Base-by-base conservation (phyloP, 768 basidiomycete genomes). In the Sporobolomyces pararoseus region DNA sequence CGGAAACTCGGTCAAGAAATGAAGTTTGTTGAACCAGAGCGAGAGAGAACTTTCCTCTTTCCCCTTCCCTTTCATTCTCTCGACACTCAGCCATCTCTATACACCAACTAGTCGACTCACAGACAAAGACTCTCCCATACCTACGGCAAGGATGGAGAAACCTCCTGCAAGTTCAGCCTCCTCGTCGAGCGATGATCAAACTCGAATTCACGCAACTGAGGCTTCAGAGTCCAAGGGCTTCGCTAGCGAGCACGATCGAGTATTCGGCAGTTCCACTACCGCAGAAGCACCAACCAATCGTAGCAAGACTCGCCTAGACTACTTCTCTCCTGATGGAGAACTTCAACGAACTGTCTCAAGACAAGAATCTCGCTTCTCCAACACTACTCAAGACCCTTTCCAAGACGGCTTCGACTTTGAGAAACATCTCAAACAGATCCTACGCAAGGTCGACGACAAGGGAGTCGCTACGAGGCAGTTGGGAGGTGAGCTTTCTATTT, bases 341-440 rank as follows among this genome's bases (percentile, higher is more conserved):
- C 60, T 67, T 10, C 60, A 66, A 32, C 32, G 66, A 19, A 39
- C 21, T 1, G 58, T 72, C 31, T 72, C 71, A 5, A 66, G 71
- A 23, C 57, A 67, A 50, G 34, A 65, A 29, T 46, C 51, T 7
- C 63, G 69, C 35, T 2, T 27, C 29, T 35, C 71, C 31, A 63
- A 53, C 19, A 60, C 44, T 12, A 73, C 71, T 5, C 66, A 72
- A n/a, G 64, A 72, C 37, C 63, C 63, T 16, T 42, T 29, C 1
- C 52, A 53, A 12, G 67, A 68, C n/a, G 72, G 68, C 27, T 74
- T 74, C 25, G 68, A 70, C 42, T 74, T 67, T 25, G 61, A 67
- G 66, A 42, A 62, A 63, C 72, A 74, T 32, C 59, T 74, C 3
- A 58, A 50, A 21, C 72, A 74, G 49, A 34, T 70, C 37, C 25